Evolutionary conservation across 805 yeast genomes (phyloP).

Genomic region (Aciculoconidium aculeatum): DNA sequence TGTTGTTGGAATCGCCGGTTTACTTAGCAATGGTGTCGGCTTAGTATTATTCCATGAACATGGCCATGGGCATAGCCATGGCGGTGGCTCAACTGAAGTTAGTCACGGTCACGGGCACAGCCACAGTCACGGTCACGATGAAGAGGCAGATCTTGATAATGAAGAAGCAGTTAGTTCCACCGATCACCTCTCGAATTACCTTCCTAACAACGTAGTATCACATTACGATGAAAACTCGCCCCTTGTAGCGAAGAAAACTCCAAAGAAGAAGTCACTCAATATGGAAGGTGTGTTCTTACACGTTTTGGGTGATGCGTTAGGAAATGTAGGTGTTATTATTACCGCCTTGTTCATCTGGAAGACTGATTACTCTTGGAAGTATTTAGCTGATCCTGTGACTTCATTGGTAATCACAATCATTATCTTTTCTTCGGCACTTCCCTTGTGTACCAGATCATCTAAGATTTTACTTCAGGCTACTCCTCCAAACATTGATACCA

Average conservation of each 20-base stretch:
- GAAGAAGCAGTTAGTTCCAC: conserved; percentile 17
- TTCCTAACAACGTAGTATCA: conserved; percentile 45
- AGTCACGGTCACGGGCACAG: conserved; percentile 30
- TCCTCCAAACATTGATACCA: conserved; percentile 76
- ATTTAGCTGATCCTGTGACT: conserved; percentile 77
- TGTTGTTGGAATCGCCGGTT: conserved; percentile 78
- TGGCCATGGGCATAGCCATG: conserved; percentile 48
- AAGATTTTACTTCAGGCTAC: conserved; percentile 89
- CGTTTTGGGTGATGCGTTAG: conserved; percentile 93
- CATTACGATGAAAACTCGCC: conserved; percentile 34
- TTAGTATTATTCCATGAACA: conserved; percentile 81
- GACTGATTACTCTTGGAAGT: conserved; percentile 85
- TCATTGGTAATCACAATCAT: conserved; percentile 82
- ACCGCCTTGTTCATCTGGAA: conserved; percentile 93
- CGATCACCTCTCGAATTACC: conserved; percentile 28
- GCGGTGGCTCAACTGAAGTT: conserved; percentile 25
- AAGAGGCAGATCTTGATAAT: conserved; percentile 2
- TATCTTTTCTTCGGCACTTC: conserved; percentile 87
- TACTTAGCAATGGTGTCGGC: conserved; percentile 77
- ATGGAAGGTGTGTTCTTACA: conserved; percentile 97
- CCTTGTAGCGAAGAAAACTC: conserved; percentile 18
- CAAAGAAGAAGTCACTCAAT: conserved; percentile 62
- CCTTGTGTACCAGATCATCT: conserved; percentile 80
- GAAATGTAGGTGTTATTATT: conserved; percentile 86
- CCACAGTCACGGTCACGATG: conserved; percentile 18